Evolutionary conservation across 371 early-diverging fungal genomes (phyloP), one percentile per base, ranked within the genome.

Genomic region (Phascolomyces articulosus): DNA sequence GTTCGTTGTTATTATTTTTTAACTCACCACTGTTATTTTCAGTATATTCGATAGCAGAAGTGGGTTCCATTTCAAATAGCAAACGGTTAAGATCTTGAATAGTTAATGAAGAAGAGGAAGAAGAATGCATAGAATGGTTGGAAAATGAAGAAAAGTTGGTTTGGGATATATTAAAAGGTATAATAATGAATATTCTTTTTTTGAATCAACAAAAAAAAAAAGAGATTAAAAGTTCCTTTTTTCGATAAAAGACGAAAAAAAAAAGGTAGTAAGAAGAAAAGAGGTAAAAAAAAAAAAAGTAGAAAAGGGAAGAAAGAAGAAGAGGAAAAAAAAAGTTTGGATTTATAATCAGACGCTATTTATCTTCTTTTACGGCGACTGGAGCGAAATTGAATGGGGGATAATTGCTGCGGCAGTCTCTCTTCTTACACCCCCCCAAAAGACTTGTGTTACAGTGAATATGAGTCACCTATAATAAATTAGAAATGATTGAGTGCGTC

Each of bases 21-120:
- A 31, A 67, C 68, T 67, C 68, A 67, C 68, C 68, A 67, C 58
- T 41, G 21, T 23, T 44, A 29, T 58, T 48, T 13, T 58, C 53
- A 21, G 21, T 23, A 51, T 47, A 47, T 16, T 29, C 34, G 20
- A 51, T 47, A 61, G 49, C 28, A 51, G 60, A 60, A 48, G 63
- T 38, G 44, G 40, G 53, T 40, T 58, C 60, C 65, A 55, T 65
- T 29, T 65, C 57, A 54, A 54, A 55, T 26, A 65, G 60, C 10
- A 65, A 53, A 23, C 60, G 23, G 65, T 65, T 65, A 38, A 65
- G 40, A 55, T 65, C 65, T 55, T 65, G 40, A 59, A 60, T 44
- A 44, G 41, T 65, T 13, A 64, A 48, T 31, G 65, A 27, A 41
- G 40, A 21, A 51, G 58, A 21, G 41, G 40, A 21, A 29, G 31